phyloP scores from a whole-genome alignment of 805 yeast genomes.

The Lipomyces yamanashiensis region DNA sequence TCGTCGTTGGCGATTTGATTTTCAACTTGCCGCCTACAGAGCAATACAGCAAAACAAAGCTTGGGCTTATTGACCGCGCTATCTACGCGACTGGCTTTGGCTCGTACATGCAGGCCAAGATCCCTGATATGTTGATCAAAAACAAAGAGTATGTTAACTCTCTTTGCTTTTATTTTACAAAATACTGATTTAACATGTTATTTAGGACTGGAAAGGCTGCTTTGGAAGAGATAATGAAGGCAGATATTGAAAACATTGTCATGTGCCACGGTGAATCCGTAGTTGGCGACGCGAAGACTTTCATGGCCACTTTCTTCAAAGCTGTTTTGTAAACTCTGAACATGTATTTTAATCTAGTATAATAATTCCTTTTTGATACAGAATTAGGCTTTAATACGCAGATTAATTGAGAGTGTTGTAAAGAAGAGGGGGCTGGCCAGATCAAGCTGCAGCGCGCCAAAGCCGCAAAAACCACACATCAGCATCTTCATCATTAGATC shows the following conservation, averaged over 20 bases:
- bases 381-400: not conserved
- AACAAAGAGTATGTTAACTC: conserved; percentile 10
- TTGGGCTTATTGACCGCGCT: not conserved
- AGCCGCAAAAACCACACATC: no score
- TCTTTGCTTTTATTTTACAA: not conserved
- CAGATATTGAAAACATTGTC: conserved; percentile 57
- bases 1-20: conserved; percentile 63
- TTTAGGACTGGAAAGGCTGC: conserved; percentile 20
- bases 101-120: not conserved
- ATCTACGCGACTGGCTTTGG: conserved; percentile 10
- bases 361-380: not conserved
- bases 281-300: conserved; percentile 47
- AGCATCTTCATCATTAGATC: no score
- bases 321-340: not conserved
- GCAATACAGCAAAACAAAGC: conserved; percentile 45
- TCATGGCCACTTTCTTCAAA: not conserved
- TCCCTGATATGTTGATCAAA: conserved; percentile 4
- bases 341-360: not conserved
- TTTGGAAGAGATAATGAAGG: conserved; percentile 42
- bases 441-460: no score
- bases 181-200: not conserved
- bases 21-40: conserved; percentile 59
- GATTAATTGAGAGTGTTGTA: no score
- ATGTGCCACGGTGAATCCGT: conserved; percentile 64
- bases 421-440: no score